Evolutionary conservation across 2,329 filamentous ascomycete genomes (phyloP).

Genomic region (Monilinia fructicola): DNA sequence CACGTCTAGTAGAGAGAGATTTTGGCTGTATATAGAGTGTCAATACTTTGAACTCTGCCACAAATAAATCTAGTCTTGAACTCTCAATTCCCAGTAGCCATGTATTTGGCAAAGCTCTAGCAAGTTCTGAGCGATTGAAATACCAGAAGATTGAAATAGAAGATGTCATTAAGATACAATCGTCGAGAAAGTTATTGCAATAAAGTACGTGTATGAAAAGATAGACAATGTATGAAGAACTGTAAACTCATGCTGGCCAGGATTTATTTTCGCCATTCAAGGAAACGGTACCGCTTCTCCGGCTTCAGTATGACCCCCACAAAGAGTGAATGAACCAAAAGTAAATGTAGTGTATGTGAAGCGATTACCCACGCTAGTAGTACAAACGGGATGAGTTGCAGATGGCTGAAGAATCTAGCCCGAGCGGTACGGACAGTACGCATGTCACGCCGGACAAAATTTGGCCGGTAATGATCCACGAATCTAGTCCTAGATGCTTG

Average conservation of each 20-base stretch:
- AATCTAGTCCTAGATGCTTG: conserved; percentile 3
- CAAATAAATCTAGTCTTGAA: background rate
- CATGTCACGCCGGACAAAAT: conserved; percentile 3
- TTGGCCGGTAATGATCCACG: conserved; percentile 1
- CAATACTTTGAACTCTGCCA: background rate
- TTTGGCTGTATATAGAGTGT: background rate
- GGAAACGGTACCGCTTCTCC: background rate
- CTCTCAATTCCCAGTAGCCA: background rate
- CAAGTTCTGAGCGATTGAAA: background rate
- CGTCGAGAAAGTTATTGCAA: background rate
- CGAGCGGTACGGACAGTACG: background rate
- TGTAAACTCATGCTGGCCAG: background rate
- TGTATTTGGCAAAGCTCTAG: background rate
- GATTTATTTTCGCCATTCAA: background rate
- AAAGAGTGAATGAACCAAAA: background rate
- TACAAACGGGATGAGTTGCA: conserved; percentile 11
- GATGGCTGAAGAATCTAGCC: conserved; percentile 11
- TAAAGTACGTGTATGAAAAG: too few relatives aligned
- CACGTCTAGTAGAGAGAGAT: background rate
- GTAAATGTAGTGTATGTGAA: conserved; percentile 1
- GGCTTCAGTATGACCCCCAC: conserved; percentile 5
- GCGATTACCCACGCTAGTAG: background rate
- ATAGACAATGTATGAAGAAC: background rate
- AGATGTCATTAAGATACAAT: too few relatives aligned
- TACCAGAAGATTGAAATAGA: background rate